Conservation (phyloP, 352 stramenopile genomes). For the Globisporangium orthogonon region DNA sequence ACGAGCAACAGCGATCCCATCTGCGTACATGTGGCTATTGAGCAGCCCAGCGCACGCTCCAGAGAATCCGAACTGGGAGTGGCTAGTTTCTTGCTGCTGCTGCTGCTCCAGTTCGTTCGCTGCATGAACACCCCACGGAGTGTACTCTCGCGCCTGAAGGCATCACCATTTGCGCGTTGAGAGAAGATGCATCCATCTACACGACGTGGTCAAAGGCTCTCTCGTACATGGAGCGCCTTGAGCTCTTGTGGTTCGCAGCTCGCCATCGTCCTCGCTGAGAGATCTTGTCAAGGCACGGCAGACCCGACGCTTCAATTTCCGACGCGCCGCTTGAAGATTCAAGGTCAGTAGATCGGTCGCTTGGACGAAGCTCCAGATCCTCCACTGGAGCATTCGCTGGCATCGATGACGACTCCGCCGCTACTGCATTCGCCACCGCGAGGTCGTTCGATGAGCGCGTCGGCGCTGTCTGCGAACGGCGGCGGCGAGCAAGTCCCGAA, state of each 20-base stretch:
- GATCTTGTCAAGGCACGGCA: background rate
- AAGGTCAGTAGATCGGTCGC: too few relatives aligned
- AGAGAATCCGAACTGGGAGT: conserved; percentile 15
- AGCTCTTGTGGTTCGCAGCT: conserved; percentile 7
- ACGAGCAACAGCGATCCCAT: too few relatives aligned
- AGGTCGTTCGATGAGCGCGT: background rate
- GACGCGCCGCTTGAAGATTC: background rate
- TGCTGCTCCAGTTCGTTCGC: conserved; percentile 19
- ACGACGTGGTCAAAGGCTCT: too few relatives aligned
- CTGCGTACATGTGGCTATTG: conserved; percentile 39
- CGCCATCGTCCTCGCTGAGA: background rate
- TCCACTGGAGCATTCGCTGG: background rate
- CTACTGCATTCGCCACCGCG: background rate
- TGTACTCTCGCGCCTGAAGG: conserved; percentile 33
- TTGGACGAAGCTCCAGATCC: background rate
- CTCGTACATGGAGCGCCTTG: conserved; percentile 13
- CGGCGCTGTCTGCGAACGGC: background rate
- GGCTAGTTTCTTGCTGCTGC: conserved; percentile 14
- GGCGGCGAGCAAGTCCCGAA: conserved; percentile 17
- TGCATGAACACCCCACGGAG: conserved; percentile 34
- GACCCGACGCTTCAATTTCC: background rate
- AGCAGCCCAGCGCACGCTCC: conserved; percentile 24
- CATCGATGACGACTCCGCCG: background rate
- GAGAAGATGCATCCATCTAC: too few relatives aligned
- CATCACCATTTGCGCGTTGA: background rate